Conservation (phyloP, 2,329 filamentous ascomycete species). For the Fusarium coicis region DNA sequence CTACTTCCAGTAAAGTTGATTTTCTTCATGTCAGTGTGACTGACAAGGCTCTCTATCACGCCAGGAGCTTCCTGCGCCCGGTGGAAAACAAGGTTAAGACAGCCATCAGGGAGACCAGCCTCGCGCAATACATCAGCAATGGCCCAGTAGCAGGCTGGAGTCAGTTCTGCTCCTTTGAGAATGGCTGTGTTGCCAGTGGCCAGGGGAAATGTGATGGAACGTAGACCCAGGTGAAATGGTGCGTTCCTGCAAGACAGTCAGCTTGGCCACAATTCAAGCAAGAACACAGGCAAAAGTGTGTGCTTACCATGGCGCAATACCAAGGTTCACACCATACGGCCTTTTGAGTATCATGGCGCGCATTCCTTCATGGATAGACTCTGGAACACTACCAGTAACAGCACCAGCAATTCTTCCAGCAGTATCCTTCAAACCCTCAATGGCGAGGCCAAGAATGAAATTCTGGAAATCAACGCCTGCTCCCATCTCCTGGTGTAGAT, state of each 20-base stretch:
- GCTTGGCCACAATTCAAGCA: background rate
- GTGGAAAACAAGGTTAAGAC: background rate
- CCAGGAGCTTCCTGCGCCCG: background rate
- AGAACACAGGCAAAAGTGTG: background rate
- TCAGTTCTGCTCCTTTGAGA: background rate
- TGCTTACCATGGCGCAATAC: constrained; percentile 13
- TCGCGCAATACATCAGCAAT: background rate
- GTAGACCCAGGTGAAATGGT: background rate
- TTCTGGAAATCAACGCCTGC: constrained; percentile 16
- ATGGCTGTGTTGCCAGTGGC: background rate
- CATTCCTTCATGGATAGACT: constrained; percentile 33
- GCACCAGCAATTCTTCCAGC: constrained; percentile 48
- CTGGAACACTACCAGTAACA: constrained; percentile 44
- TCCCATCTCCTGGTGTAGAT: constrained; percentile 21
- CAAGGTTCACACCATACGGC: constrained; percentile 23
- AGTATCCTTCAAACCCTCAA: constrained; percentile 49
- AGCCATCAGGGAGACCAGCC: background rate
- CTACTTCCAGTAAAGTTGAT: background rate
- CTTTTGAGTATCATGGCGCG: constrained; percentile 21
- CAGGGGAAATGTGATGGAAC: background rate
- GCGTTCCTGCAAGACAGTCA: background rate
- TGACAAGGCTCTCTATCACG: background rate
- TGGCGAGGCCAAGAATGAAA: constrained; percentile 47
- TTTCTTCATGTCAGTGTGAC: background rate
- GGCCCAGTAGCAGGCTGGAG: background rate